Evolutionary conservation across 306 rosid genomes (phyloP).

Genomic region (Arachis stenosperma): DNA sequence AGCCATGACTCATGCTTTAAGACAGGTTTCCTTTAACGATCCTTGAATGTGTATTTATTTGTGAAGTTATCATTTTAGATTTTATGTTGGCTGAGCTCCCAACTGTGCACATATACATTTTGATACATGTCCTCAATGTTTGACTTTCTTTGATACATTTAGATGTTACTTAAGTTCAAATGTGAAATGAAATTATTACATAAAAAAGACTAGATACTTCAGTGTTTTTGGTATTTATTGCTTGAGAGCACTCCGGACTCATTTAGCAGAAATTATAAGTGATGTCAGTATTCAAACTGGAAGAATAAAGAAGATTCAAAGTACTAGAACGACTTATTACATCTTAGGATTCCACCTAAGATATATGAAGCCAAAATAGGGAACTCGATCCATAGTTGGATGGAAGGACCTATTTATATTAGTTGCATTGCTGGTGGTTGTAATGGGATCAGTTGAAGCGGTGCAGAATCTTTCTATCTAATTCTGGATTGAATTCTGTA

Average conservation of each 20-base stretch:
- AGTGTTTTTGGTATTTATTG: constrained; percentile 23
- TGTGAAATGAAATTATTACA: constrained; percentile 22
- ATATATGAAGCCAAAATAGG: too few species aligned
- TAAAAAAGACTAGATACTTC: constrained; percentile 6
- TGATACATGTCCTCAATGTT: constrained; percentile 4
- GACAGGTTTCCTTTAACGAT: constrained; percentile 61
- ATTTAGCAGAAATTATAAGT: constrained; percentile 5
- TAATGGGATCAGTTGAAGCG: too few species aligned
- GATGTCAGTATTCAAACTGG: background rate
- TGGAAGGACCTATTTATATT: too few species aligned
- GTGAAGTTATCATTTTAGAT: constrained; percentile 5
- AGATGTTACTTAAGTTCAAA: background rate
- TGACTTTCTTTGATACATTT: constrained; percentile 1
- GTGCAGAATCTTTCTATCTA: too few species aligned
- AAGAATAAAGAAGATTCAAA: too few species aligned
- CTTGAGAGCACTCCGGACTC: constrained; percentile 17
- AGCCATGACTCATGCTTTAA: constrained; percentile 85
- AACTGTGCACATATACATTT: constrained; percentile 5
- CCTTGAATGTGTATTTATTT: constrained; percentile 8
- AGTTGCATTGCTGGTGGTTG: too few species aligned
- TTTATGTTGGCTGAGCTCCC: constrained; percentile 33
- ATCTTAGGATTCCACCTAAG: too few species aligned
- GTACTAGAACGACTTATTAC: too few species aligned
- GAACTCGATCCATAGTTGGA: too few species aligned
- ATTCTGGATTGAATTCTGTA: too few species aligned